Evolutionary conservation across 2,329 filamentous ascomycete species (phyloP), one percentile per base, ranked within the genome.

Genomic region (Colletotrichum cordylinicola): DNA sequence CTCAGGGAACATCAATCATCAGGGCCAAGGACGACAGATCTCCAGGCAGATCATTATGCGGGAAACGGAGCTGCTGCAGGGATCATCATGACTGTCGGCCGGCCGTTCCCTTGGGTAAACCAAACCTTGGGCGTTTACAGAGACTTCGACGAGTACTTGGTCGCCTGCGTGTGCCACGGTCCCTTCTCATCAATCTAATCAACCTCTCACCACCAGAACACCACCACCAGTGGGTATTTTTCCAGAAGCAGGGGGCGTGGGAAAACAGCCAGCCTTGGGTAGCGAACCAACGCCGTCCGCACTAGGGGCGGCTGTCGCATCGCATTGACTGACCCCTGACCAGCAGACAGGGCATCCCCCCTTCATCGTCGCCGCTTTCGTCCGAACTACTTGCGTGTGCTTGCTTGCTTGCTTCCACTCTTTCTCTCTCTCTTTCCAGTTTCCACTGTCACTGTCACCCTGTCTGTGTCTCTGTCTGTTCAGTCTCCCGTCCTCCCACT

Each of bases 311-410:
- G 64, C 64, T 73, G 70, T 68, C 56, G 73, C 64, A 75, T 73
- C 74, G 74, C 70, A 75, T 75, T 75, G 70, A 75, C 70, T 39
- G 55, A 39, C 74, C 72, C 70, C 72, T 73, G 73, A 68, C 21
- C 43, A 48, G 43, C 43, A 33, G 70, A 64, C 70, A 75, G 56
- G 73, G 70, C 56, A 21, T 43, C n/a, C 10, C 39, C 37, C 56
- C 58, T 64, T 55, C 39, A 21, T 29, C 58, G 37, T 29, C 60
- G 58, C 33, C 67, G 56, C 58, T 35, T 68, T 75, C 73, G 73
- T 75, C 73, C 73, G 70, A 75, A 75, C 73, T 73, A 75, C 55
- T 33, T 62, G 72, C 68, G 70, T 68, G 62, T 72, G 73, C 69
- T 75, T 61, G 43, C 64, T 18, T 66, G 43, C 64, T 18, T 66